Percentiles rank a stretch among this genome's conserved stretches.
These are phyloP conservation scores for Juncus effusus DNA, from an alignment of 176 grass and related monocot genomes.

Conservation along the genomic window DNA sequence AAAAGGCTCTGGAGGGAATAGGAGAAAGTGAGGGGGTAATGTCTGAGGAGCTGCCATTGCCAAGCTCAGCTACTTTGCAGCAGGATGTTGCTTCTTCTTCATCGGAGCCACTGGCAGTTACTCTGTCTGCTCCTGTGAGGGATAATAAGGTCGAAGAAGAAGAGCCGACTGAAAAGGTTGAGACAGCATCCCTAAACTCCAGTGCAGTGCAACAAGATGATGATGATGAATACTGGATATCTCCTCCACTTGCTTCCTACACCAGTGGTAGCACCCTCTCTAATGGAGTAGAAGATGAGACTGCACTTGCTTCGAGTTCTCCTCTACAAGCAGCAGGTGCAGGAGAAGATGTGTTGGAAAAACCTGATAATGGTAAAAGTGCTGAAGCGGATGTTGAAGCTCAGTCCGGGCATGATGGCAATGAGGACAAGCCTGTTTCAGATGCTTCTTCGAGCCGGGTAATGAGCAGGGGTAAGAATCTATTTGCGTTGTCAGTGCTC, in stretches of 20 bases:
- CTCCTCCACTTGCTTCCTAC: slow-evolving; percentile 76
- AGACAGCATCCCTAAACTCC: slow-evolving; percentile 12
- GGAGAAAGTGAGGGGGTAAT: slow-evolving; percentile 70
- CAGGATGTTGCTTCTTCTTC: slow-evolving; percentile 50
- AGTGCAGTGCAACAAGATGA: slow-evolving; percentile 25
- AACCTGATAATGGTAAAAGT: slow-evolving; percentile 15
- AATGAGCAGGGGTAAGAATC: slow-evolving; percentile 68
- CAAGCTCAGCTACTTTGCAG: slow-evolving; percentile 62
- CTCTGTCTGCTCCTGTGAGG: neutral
- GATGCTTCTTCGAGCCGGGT: neutral
- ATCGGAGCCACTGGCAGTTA: slow-evolving; percentile 8
- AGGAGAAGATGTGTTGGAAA: neutral
- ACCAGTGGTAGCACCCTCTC: slow-evolving; percentile 54
- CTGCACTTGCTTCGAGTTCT: neutral
- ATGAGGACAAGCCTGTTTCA: slow-evolving; percentile 31
- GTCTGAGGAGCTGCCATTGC: slow-evolving; percentile 68
- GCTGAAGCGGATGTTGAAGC: slow-evolving; percentile 19
- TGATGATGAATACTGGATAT: slow-evolving; percentile 84
- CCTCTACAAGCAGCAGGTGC: slow-evolving; percentile 4
- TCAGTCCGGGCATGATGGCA: slow-evolving; percentile 36
- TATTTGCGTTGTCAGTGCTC: slow-evolving; percentile 81
- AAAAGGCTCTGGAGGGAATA: slow-evolving; percentile 86
- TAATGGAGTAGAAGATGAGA: slow-evolving; percentile 8
- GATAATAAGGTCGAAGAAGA: slow-evolving; percentile 37
- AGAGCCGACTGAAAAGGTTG: slow-evolving; percentile 33